phyloP scores from a whole-genome alignment of 2,329 filamentous ascomycete species.

The Celoporthe dispersa region DNA sequence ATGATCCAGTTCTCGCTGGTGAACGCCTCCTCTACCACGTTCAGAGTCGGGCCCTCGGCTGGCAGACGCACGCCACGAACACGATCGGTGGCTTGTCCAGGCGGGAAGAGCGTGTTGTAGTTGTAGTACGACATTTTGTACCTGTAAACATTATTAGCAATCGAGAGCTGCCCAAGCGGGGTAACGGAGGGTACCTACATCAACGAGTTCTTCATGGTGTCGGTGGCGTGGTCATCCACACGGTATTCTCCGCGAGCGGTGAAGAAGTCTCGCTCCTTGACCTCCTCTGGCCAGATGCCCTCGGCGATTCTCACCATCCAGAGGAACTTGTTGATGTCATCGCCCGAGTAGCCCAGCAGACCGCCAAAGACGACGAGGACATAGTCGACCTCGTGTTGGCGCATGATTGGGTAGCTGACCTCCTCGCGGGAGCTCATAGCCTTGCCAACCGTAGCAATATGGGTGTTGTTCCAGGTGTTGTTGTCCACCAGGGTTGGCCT shows the following conservation, averaged over 20 bases:
- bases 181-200: slow-evolving; percentile 68
- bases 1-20: slow-evolving; percentile 99
- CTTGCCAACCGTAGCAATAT: slow-evolving; percentile 98
- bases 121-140: slow-evolving; percentile 99
- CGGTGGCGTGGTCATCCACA: slow-evolving; percentile 89
- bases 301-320: slow-evolving; percentile 99
- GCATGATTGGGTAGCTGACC: slow-evolving; percentile 97
- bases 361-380: slow-evolving; percentile 97
- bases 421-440: slow-evolving; percentile 98
- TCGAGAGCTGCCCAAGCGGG: slow-evolving; percentile 21
- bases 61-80: slow-evolving; percentile 83
- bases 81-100: slow-evolving; percentile 86
- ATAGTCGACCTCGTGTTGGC: slow-evolving; percentile 98
- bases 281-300: slow-evolving; percentile 99
- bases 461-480: slow-evolving; percentile 99
- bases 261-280: slow-evolving; percentile 97
- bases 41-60: slow-evolving; percentile 82
- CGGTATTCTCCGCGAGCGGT: slow-evolving; percentile 92
- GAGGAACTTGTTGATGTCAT: slow-evolving; percentile 99
- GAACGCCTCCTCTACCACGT: slow-evolving; percentile 93
- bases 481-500: slow-evolving; percentile 97
- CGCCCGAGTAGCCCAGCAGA: slow-evolving; percentile 93
- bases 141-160: slow-evolving; percentile 57
- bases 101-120: slow-evolving; percentile 88
- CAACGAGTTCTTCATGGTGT: slow-evolving; percentile 98